Conservation (phyloP, 768 basidiomycete genomes). For the Boletellus ananiceps region DNA sequence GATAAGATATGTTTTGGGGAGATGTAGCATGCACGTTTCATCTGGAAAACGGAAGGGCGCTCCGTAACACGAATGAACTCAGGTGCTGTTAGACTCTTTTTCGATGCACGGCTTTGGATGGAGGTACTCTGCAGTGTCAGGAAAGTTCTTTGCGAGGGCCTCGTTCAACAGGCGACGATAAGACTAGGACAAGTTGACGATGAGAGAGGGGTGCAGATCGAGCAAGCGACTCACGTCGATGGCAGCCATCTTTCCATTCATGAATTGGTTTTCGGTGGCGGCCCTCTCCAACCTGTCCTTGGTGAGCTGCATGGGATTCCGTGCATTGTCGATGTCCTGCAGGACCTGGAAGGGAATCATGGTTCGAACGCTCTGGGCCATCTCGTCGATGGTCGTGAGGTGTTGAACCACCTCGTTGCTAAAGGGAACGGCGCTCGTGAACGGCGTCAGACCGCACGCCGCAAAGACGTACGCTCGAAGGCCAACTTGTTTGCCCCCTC, state of each 20-base stretch:
- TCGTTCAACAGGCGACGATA: slow-evolving; percentile 66
- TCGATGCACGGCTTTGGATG: slow-evolving; percentile 7
- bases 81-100: slow-evolving; percentile 9
- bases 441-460: background rate
- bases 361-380: slow-evolving; percentile 55
- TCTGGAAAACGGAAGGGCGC: background rate
- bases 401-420: slow-evolving; percentile 76
- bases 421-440: slow-evolving; percentile 1
- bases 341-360: slow-evolving; percentile 75
- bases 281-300: slow-evolving; percentile 76
- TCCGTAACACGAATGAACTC: background rate
- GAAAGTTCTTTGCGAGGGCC: slow-evolving; percentile 67
- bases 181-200: slow-evolving; percentile 40
- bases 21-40: background rate
- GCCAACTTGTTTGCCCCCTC: slow-evolving; percentile 73
- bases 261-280: slow-evolving; percentile 87
- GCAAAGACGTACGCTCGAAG: slow-evolving; percentile 53
- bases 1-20: background rate
- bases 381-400: slow-evolving; percentile 61
- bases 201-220: background rate
- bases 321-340: slow-evolving; percentile 72
- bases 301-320: slow-evolving; percentile 80
- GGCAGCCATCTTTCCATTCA: slow-evolving; percentile 84
- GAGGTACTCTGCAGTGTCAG: slow-evolving; percentile 41
- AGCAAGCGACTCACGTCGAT: slow-evolving; percentile 49